Conservation (phyloP, 2,329 filamentous ascomycete species). For the Seiridium cupressi region DNA sequence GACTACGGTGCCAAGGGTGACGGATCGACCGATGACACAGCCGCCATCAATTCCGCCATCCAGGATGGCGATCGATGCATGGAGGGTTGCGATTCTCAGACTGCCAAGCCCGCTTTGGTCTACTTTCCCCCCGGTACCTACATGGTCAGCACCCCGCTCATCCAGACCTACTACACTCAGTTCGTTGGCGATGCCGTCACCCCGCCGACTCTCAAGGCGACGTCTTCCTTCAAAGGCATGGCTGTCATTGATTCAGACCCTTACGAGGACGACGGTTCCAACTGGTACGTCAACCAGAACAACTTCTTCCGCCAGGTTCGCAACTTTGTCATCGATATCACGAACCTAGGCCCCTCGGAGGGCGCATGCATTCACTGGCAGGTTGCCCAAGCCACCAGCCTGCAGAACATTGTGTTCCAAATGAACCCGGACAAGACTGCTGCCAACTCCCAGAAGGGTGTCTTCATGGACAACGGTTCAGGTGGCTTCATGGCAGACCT, state of each 20-base stretch:
- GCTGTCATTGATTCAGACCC: constrained; percentile 87
- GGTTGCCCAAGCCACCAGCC: constrained; percentile 76
- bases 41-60: constrained; percentile 83
- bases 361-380: constrained; percentile 82
- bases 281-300: constrained; percentile 79
- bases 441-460: constrained; percentile 69
- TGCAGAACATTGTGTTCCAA: constrained; percentile 80
- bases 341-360: constrained; percentile 54
- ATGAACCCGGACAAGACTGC: constrained; percentile 67
- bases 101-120: constrained; percentile 78
- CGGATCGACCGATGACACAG: constrained; percentile 76
- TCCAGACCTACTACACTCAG: constrained; percentile 92
- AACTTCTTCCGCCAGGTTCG: constrained; percentile 84
- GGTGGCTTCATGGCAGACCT: constrained; percentile 83
- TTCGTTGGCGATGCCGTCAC: constrained; percentile 77
- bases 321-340: constrained; percentile 79
- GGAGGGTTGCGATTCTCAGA: constrained; percentile 77
- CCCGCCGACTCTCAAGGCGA: constrained; percentile 73
- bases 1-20: constrained; percentile 73
- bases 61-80: constrained; percentile 78
- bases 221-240: constrained; percentile 74
- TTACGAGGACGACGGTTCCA: constrained; percentile 66
- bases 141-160: constrained; percentile 72
- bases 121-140: constrained; percentile 93
- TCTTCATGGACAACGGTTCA: constrained; percentile 84